Conservation (phyloP, 2,329 filamentous ascomycete species). For the Epicoccum nigrum region DNA sequence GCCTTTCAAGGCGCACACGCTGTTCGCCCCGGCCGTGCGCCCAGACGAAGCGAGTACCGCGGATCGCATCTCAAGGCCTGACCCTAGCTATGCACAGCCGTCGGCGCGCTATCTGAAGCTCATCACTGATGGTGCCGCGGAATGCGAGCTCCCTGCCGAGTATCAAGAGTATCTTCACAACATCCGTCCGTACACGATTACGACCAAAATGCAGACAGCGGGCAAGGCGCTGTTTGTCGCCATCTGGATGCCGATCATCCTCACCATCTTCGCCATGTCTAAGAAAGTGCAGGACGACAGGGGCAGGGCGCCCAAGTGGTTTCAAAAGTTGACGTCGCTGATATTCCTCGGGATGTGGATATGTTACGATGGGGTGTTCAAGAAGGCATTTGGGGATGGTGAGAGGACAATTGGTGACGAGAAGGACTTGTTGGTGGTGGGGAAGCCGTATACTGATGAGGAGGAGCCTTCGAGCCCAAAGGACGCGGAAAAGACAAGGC, state of each 20-base stretch:
- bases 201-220: conserved; percentile 67
- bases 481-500: conserved; percentile 18
- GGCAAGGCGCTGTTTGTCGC: conserved; percentile 68
- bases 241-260: conserved; percentile 64
- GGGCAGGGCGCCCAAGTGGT: conserved; percentile 72
- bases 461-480: neutral
- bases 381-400: conserved; percentile 80
- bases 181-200: conserved; percentile 74
- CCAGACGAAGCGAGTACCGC: conserved; percentile 29
- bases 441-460: conserved; percentile 1
- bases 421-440: neutral
- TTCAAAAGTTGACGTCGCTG: conserved; percentile 59
- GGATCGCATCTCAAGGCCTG: conserved; percentile 63
- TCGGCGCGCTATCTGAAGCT: conserved; percentile 84
- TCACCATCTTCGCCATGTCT: conserved; percentile 59
- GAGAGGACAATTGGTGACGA: conserved; percentile 64
- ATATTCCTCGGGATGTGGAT: conserved; percentile 67
- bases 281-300: conserved; percentile 65
- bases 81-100: conserved; percentile 77
- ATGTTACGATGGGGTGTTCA: conserved; percentile 69
- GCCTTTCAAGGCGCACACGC: conserved; percentile 82
- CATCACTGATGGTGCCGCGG: conserved; percentile 76
- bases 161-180: conserved; percentile 76
- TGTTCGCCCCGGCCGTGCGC: conserved; percentile 67
- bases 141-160: conserved; percentile 78